Percentiles rank a stretch among this genome's conserved stretches.
Conservation (phyloP, 2,329 filamentous ascomycete species). For the Diaporthe aspalathi region DNA sequence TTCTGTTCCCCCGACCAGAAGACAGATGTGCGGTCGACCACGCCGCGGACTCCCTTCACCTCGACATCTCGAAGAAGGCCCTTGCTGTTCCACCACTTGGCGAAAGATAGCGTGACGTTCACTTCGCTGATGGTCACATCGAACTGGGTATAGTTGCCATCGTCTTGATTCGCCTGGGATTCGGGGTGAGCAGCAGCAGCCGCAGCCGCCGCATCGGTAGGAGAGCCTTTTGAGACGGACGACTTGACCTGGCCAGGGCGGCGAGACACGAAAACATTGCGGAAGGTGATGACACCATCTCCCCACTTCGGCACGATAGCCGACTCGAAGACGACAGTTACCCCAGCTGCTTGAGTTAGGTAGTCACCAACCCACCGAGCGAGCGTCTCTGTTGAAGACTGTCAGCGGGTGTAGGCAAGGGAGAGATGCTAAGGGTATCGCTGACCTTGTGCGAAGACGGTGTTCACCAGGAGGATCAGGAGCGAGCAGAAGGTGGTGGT, state of each 20-base stretch:
- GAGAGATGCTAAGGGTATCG: conserved; percentile 16
- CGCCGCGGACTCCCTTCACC: conserved; percentile 90
- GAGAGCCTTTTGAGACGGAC: conserved; percentile 92
- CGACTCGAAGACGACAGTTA: conserved; percentile 96
- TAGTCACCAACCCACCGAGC: conserved; percentile 96
- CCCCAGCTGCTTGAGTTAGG: conserved; percentile 89
- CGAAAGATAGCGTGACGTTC: conserved; percentile 94
- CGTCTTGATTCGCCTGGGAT: conserved; percentile 70
- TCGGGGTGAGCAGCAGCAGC: conserved; percentile 68
- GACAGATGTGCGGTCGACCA: conserved; percentile 90
- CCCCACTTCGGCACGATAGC: conserved; percentile 97
- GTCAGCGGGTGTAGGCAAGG: conserved; percentile 33
- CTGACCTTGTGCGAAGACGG: conserved; percentile 91
- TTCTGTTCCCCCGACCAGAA: conserved; percentile 74
- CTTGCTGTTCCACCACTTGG: conserved; percentile 99
- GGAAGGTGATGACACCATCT: conserved; percentile 94
- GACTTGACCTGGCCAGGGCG: conserved; percentile 84
- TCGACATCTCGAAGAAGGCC: conserved; percentile 92
- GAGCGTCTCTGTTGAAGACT: conserved; percentile 75
- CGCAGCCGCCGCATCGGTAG: conserved; percentile 84
- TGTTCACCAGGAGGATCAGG: conserved; percentile 91
- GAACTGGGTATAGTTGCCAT: conserved; percentile 98
- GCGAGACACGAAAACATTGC: conserved; percentile 94
- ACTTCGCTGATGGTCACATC: conserved; percentile 95
- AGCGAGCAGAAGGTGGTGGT: conserved; percentile 98